A percentile compares a stretch with the other conserved stretches of the same genome.
Evolutionary conservation across 2,329 filamentous ascomycete genomes (phyloP).

Genomic region (Epicoccum sorghinum): DNA sequence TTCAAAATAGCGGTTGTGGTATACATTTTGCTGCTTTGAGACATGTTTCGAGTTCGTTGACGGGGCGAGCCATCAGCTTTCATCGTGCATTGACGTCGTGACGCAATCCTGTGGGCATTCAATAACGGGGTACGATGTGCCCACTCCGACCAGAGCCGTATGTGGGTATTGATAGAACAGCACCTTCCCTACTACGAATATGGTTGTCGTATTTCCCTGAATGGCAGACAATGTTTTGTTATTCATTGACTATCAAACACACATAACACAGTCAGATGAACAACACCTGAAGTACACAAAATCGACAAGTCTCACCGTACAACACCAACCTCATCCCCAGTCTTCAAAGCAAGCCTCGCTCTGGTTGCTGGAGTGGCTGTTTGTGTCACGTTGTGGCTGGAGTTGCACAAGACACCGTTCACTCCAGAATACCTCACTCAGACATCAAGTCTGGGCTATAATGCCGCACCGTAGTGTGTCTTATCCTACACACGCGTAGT

Average conservation of each 20-base stretch:
- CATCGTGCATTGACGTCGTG: neutral
- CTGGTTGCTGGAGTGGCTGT: constrained; percentile 8
- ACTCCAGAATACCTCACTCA: neutral
- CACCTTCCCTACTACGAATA: too few species aligned
- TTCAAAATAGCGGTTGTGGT: neutral
- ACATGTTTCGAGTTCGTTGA: constrained; percentile 1
- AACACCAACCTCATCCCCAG: constrained; percentile 7
- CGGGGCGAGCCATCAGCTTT: neutral
- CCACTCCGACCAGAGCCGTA: neutral
- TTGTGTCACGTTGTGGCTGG: constrained; percentile 9
- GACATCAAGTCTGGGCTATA: too few species aligned
- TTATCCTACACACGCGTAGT: too few species aligned
- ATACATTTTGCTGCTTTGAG: neutral
- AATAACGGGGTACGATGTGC: neutral
- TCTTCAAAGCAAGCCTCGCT: neutral
- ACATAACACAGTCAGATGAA: neutral
- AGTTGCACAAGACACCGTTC: constrained; percentile 10
- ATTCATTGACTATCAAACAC: neutral
- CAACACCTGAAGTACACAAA: neutral
- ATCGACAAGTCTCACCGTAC: neutral
- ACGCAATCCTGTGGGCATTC: neutral
- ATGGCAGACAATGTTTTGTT: constrained; percentile 2
- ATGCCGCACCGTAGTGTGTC: too few species aligned
- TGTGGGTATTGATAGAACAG: neutral
- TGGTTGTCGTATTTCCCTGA: neutral